phyloP scores from a whole-genome alignment of 2,329 filamentous ascomycete genomes.

The Aureobasidium sp. region DNA sequence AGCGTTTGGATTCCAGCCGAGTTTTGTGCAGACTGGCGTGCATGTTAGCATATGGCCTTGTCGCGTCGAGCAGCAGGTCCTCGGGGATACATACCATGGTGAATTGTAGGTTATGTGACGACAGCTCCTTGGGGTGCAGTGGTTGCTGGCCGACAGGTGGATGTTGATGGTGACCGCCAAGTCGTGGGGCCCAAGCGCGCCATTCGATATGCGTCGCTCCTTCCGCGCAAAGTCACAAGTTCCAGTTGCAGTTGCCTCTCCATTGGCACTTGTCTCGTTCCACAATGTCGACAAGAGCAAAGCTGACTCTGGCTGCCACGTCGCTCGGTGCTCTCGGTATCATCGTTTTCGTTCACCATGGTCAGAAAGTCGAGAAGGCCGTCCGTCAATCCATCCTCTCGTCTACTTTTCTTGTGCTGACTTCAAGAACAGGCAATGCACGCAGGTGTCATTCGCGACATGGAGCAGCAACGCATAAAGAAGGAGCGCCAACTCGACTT shows the following conservation, averaged over 20 bases:
- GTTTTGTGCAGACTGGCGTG: slow-evolving; percentile 81
- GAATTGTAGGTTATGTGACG: slow-evolving; percentile 1
- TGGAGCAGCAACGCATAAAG: slow-evolving; percentile 88
- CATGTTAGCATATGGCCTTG: slow-evolving; percentile 20
- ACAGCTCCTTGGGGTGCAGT: not conserved
- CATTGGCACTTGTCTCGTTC: not conserved
- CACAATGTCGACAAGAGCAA: slow-evolving; percentile 83
- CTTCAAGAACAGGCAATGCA: slow-evolving; percentile 69
- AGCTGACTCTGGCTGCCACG: slow-evolving; percentile 72
- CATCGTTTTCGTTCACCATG: slow-evolving; percentile 78
- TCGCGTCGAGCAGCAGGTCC: not conserved
- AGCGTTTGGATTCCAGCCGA: slow-evolving; percentile 97
- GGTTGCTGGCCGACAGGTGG: slow-evolving; percentile 3
- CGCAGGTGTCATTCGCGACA: slow-evolving; percentile 82
- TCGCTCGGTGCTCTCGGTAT: slow-evolving; percentile 67
- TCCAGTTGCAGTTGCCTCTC: not conserved
- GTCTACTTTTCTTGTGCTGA: not conserved
- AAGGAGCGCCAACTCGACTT: slow-evolving; percentile 88
- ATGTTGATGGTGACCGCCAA: slow-evolving; percentile 5
- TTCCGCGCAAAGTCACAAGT: not conserved
- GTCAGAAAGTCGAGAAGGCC: slow-evolving; percentile 73
- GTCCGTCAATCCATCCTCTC: slow-evolving; percentile 43
- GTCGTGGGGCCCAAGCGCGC: slow-evolving; percentile 7
- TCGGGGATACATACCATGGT: slow-evolving; percentile 20
- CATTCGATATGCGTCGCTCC: not conserved